These are phyloP conservation scores for Chenopodium quinoa DNA, from an alignment of 148 eudicot species.

Conservation along the genomic window DNA sequence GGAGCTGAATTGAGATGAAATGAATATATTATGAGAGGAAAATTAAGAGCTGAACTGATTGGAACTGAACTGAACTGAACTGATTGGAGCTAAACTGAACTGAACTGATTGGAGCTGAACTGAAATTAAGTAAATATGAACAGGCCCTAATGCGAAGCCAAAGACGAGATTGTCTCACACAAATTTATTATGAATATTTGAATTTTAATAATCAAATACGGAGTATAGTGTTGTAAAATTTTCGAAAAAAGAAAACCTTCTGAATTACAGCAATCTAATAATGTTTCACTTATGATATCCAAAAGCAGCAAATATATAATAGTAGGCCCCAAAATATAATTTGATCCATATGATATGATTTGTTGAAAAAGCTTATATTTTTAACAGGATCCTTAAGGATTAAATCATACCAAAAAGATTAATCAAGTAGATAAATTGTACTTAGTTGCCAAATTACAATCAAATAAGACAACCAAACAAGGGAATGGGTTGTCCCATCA, in stretches of 20 bases:
- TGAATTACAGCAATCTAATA: neutral
- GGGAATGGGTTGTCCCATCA: slow-evolving; percentile 5
- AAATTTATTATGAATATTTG: too few species aligned
- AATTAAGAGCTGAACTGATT: too few species aligned
- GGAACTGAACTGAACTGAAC: too few species aligned
- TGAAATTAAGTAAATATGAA: too few species aligned
- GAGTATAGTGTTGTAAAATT: too few species aligned
- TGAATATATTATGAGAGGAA: too few species aligned
- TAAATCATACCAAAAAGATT: slow-evolving; percentile 10
- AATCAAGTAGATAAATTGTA: slow-evolving; percentile 3
- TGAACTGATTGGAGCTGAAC: too few species aligned
- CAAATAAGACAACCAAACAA: slow-evolving; percentile 3
- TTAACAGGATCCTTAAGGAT: neutral
- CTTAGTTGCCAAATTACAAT: slow-evolving; percentile 18
- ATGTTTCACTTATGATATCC: neutral
- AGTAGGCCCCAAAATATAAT: neutral
- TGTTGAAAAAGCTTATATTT: neutral
- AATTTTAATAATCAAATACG: too few species aligned
- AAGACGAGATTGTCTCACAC: too few species aligned
- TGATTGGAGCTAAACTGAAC: too few species aligned
- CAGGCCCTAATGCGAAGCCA: too few species aligned
- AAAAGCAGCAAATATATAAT: neutral
- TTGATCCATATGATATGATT: neutral
- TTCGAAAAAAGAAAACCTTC: neutral
- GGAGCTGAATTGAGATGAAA: too few species aligned